Base-by-base conservation (phyloP, 352 stramenopile genomes). In the Globisporangium abappressorium region DNA sequence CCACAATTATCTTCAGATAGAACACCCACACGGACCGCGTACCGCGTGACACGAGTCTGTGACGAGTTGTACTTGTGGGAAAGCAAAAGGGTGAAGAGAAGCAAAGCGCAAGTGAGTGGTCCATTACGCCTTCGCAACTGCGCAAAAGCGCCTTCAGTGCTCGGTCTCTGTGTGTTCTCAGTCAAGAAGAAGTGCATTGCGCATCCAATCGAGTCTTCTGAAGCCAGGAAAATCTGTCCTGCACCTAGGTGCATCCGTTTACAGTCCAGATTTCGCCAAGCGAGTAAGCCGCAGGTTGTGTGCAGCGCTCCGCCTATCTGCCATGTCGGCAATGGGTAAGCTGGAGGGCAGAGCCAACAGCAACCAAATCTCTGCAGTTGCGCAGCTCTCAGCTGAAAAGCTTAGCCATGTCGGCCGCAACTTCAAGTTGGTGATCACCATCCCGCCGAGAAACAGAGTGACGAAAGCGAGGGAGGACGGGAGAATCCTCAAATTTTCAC, bases 361-460 rank as follows among this genome's bases (percentile, higher is more conserved):
- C 24, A 38, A 38, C 34, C 34, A 12, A 38, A 38, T 11, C 34
- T 38, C n/a, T 34, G 20, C 24, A 47, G 38, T 47, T 47, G 38
- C 24, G 26, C 24, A 36, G 22, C 34, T 38, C 34, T 38, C 34
- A 38, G 34, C 53, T 58, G 53, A 58, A 58, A 58, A n/a, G 24
- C 15, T 34, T 36, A 57, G 51, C 51, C 51, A 57, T 57, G 24
- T 57, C 33, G 53, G 26, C 34, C 36, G 24, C 26, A 38, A 22
- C 24, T 58, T 58, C 53, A 58, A 58, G 53, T 34, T 58, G 24
- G 22, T 38, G 20, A 6, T 9, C 24, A n/a, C 53, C 53, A 57
- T 36, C 51, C 51, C 20, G 3, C 9, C 11, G 36, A 47, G 38
- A 47, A 20, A 47, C n/a, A 57, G 28, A 57, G 51, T 57, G 51